Conservation (phyloP, 768 basidiomycete species). For the Phlegmacium glaucopus region DNA sequence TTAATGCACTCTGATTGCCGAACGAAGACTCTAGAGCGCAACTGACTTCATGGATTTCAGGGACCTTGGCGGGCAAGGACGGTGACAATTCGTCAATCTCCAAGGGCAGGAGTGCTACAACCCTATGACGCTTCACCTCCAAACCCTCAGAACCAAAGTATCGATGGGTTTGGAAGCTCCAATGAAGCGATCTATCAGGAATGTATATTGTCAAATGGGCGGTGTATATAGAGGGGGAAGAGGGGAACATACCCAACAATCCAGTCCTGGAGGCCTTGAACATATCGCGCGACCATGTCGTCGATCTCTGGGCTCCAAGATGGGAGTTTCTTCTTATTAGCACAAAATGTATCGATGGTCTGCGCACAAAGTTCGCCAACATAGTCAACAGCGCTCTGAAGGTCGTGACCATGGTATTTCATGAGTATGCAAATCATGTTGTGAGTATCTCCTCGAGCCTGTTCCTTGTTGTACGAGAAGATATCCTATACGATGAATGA, state of each 20-base stretch:
- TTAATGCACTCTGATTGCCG: background rate
- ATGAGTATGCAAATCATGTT: constrained; percentile 75
- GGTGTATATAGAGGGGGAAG: background rate
- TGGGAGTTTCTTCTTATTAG: constrained; percentile 46
- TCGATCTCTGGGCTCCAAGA: constrained; percentile 64
- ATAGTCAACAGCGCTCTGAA: constrained; percentile 63
- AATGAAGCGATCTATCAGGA: constrained; percentile 48
- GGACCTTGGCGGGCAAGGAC: background rate
- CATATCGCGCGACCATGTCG: constrained; percentile 51
- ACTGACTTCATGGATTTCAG: background rate
- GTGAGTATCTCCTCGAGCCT: constrained; percentile 63
- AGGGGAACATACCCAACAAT: constrained; percentile 50
- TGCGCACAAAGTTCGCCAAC: constrained; percentile 59
- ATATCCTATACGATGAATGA: constrained; percentile 47
- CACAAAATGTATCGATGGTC: constrained; percentile 50
- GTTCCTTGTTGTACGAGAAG: constrained; percentile 75
- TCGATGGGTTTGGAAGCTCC: constrained; percentile 67
- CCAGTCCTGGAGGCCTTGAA: constrained; percentile 67
- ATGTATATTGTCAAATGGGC: background rate
- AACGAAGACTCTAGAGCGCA: background rate
- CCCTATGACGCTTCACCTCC: constrained; percentile 49
- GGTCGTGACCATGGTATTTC: constrained; percentile 49
- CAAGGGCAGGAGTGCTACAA: constrained; percentile 48
- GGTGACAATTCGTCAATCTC: constrained; percentile 4
- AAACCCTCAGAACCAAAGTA: constrained; percentile 63